Conservation (phyloP, 2,329 filamentous ascomycete species). For the Pseudogymnoascus sp. region DNA sequence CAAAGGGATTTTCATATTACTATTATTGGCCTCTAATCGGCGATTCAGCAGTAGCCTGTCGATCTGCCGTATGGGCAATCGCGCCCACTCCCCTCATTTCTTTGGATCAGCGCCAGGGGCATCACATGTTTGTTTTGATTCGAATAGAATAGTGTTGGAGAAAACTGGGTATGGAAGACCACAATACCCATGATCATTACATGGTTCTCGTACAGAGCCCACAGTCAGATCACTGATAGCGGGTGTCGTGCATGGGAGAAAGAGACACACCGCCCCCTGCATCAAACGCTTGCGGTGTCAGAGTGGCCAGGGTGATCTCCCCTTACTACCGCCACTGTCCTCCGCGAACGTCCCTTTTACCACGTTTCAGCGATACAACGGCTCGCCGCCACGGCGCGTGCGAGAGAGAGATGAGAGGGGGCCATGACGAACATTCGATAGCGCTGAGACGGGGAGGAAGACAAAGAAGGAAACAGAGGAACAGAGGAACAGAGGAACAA, state of each 20-base stretch:
- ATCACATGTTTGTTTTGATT: conserved; percentile 2
- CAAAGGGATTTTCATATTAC: neutral
- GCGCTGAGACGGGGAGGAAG: neutral
- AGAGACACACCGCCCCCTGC: neutral
- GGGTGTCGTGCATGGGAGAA: neutral
- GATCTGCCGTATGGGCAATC: conserved; percentile 6
- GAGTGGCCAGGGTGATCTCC: neutral
- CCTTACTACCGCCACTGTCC: neutral
- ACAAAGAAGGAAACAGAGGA: neutral
- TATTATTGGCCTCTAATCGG: conserved; percentile 2
- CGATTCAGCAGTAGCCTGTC: neutral
- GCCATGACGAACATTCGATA: neutral
- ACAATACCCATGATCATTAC: neutral
- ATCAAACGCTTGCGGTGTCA: conserved; percentile 4
- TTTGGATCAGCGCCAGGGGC: neutral
- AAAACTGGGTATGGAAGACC: neutral
- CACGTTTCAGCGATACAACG: conserved; percentile 7
- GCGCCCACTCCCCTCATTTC: neutral
- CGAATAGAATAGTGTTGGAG: neutral
- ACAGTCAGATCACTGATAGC: neutral
- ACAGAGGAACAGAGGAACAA: neutral
- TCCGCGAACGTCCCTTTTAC: neutral
- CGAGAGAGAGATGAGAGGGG: conserved; percentile 5
- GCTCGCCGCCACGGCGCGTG: neutral
- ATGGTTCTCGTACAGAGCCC: conserved; percentile 4